phyloP scores from a whole-genome alignment of 306 rosid genomes.

The Sicyos baderoa region DNA sequence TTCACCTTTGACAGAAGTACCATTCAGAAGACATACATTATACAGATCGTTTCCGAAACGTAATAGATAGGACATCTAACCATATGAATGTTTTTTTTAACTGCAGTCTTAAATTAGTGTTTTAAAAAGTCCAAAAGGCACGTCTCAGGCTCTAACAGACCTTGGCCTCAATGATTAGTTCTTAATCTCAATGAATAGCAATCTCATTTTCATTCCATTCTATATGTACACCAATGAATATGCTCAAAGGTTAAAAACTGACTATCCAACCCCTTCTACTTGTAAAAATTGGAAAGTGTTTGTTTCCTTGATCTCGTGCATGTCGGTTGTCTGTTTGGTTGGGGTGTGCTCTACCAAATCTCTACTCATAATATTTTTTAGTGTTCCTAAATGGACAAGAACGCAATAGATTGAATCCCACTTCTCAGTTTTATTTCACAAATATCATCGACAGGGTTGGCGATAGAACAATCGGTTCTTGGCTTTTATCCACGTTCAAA shows the following conservation, averaged over 20 bases:
- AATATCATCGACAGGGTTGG: conserved; percentile 52
- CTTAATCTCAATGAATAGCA: neutral
- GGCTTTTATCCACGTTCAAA: conserved; percentile 79
- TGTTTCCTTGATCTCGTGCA: neutral
- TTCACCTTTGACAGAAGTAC: neutral
- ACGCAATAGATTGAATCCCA: neutral
- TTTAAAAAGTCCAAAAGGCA: no score
- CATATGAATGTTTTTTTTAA: neutral
- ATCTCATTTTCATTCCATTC: neutral
- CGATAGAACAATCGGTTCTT: conserved; percentile 66
- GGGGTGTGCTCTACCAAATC: conserved; percentile 1
- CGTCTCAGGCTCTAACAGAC: no score
- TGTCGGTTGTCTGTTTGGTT: neutral
- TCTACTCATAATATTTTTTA: neutral
- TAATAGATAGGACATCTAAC: neutral
- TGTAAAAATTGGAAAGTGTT: neutral
- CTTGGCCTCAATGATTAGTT: neutral
- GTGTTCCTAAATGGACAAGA: neutral
- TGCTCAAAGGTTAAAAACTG: neutral
- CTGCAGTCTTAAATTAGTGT: neutral
- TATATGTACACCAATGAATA: neutral
- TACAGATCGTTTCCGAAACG: neutral
- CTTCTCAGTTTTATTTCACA: neutral
- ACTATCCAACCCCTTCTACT: neutral
- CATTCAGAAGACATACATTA: neutral